Conservation (phyloP, 495 filamentous ascomycete genomes). For the Penicillium waksmanii region DNA sequence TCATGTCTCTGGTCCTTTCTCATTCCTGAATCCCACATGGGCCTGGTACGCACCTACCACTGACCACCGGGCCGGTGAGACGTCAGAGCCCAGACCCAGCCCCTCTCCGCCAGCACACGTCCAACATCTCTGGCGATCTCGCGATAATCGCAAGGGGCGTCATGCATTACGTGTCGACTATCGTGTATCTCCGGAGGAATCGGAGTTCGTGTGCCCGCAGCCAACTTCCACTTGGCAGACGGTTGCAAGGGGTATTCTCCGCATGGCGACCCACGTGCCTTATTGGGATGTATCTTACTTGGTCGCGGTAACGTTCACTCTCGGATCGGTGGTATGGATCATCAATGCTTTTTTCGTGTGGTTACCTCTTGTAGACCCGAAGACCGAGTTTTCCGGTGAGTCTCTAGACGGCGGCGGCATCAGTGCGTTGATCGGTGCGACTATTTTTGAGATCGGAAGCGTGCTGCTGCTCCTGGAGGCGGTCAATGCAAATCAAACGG, state of each 20-base stretch:
- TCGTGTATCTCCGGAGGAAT: slow-evolving; percentile 21
- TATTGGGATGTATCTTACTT: slow-evolving; percentile 73
- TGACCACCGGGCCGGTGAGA: background rate
- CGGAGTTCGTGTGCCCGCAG: slow-evolving; percentile 39
- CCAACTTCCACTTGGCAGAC: slow-evolving; percentile 46
- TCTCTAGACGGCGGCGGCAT: slow-evolving; percentile 57
- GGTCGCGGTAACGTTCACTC: slow-evolving; percentile 66
- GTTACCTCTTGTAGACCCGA: slow-evolving; percentile 59
- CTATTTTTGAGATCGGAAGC: slow-evolving; percentile 68
- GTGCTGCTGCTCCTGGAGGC: slow-evolving; percentile 70
- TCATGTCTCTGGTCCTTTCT: slow-evolving; percentile 26
- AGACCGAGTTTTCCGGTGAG: slow-evolving; percentile 59
- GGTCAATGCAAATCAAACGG: slow-evolving; percentile 65
- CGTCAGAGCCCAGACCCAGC: background rate
- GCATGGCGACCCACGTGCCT: slow-evolving; percentile 61
- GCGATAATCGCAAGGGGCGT: slow-evolving; percentile 74
- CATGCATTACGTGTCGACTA: slow-evolving; percentile 58
- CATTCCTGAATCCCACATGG: slow-evolving; percentile 30
- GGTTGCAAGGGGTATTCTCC: slow-evolving; percentile 48
- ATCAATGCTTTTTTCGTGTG: slow-evolving; percentile 72
- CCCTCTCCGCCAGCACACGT: slow-evolving; percentile 15
- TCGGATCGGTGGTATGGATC: slow-evolving; percentile 67
- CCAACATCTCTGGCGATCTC: slow-evolving; percentile 60
- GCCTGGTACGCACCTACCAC: slow-evolving; percentile 17
- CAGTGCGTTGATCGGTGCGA: slow-evolving; percentile 70